Base-by-base conservation (phyloP, 176 grass and related monocot species). In the Elaeis guineensis region DNA sequence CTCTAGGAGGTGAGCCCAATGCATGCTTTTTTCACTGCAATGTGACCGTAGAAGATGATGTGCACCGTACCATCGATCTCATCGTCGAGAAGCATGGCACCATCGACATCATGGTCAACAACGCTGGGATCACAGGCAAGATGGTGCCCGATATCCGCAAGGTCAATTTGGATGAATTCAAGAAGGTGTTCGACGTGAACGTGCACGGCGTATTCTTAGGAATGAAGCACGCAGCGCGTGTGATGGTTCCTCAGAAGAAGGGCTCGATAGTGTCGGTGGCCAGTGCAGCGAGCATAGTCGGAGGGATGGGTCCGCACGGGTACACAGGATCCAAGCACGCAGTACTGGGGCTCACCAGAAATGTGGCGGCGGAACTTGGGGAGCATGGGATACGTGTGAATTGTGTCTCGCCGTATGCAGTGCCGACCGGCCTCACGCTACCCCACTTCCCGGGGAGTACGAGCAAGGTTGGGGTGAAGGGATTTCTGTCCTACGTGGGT, bases 91-190 rank as follows among this genome's bases (percentile, higher is more conserved):
- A 78, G 55, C 87, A 85, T 23, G 83, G 91, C 55, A 74, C 72
- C 16, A 71, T 96, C 0, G 91, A 96, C 63, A 65, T 90, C 44
- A 86, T 96, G 80, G 86, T 90, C 54, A 96, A 90, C 70, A 96
- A 90, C 20, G 91, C 86, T 16, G 91, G 91, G 55, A 58, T 80
- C 1, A 63, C 64, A 29, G 1, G 15, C 11, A 90, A 96, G 75
- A 59, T 90, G 9, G 52, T 66, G 2, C 5, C 5, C 28, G 86
- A 90, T 18, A 96, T 96, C 64, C 71, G 83, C 4, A 24, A 66
- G 25, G 30, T 64, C 2, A 75, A 88, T 77, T 69, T 85, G 0
- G 21, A 51, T 1, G 78, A 87, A 26, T 80, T 77, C 11, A 90
- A 70, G 54, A 75, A 57, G 75, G 81, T 96, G 48, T 73, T 90